Evolutionary conservation across 148 eudicot genomes (phyloP), one percentile per base, ranked within the genome.

Genomic region (Spergularia bocconei): DNA sequence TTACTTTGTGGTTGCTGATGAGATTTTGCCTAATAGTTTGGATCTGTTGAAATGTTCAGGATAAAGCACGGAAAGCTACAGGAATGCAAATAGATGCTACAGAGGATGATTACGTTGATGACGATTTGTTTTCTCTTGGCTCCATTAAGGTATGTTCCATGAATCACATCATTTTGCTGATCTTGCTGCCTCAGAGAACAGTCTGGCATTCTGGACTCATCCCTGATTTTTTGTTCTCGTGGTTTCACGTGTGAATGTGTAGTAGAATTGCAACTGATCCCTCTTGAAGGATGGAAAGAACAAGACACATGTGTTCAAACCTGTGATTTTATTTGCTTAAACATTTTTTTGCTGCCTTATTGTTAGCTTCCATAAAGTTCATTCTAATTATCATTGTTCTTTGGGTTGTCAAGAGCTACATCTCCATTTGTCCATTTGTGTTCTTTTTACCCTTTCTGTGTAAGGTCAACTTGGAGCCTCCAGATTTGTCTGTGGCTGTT

Each of bases 1-100:
- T 12, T 16, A 13, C 51, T 68, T 17, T 63, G 21, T 69, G 48
- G 58, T n/a, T 20, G 68, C 8, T 25, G 14, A 10, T 78, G 51
- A 7, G 38, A 62, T 63, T 38, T 74, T 78, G 50, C 11, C 52
- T 53, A 13, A 48, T 36, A 44, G 48, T 65, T 3, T 66, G 59
- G 16, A 19, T 70, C 53, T 75, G 44, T 58, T 74, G 54, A 10
- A 63, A 66, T 79, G 77, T 79, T 19, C 85, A 93, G 98, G 98
- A 91, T 62, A 93, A 93, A 82, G 90, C 90, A 74, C 84, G 98
- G 65, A 93, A 91, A 78, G 90, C 88, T 56, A 77, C 87, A 19
- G 97, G 97, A 69, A 83, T 79, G 85, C 97, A 91, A 72, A 83
- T 86, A 74, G 98, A 93, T 85, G 97, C 91, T 57, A 69, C 81